Evolutionary conservation across 768 basidiomycete genomes (phyloP).

Genomic region (Phylloporus arenicola): DNA sequence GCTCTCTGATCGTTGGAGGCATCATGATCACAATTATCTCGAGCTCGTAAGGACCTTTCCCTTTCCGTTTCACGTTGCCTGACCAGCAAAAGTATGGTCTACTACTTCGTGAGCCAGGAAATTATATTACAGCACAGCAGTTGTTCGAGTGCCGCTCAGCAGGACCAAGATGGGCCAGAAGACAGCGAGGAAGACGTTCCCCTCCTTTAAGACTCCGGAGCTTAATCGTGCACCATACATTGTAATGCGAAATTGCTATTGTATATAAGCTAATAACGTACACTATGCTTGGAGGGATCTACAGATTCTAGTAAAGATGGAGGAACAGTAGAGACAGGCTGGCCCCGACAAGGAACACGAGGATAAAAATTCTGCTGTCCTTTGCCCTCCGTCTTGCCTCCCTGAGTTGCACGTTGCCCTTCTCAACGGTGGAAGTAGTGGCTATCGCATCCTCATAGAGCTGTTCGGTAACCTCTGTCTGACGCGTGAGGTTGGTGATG

Average conservation of each 20-base stretch:
- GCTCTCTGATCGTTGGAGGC: conserved; percentile 53
- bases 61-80: conserved; percentile 10
- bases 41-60: conserved; percentile 51
- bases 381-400: conserved; percentile 84
- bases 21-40: conserved; percentile 52
- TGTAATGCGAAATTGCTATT: background rate
- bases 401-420: conserved; percentile 84
- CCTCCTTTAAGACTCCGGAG: conserved; percentile 27
- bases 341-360: conserved; percentile 89
- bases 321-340: conserved; percentile 88
- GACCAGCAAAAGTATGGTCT: conserved; percentile 51
- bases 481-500: conserved; percentile 77
- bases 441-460: conserved; percentile 92
- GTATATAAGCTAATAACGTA: conserved; percentile 6
- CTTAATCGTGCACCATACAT: background rate
- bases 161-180: conserved; percentile 56
- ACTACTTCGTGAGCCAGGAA: conserved; percentile 56
- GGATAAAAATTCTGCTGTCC: conserved; percentile 83
- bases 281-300: conserved; percentile 1
- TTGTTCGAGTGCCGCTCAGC: conserved; percentile 44
- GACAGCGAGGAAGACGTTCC: conserved; percentile 60
- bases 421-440: conserved; percentile 78
- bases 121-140: conserved; percentile 49
- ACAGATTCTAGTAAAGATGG: conserved; percentile 69
- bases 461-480: conserved; percentile 90